Evolutionary conservation across 345 rosid genomes (phyloP).

Genomic region (Gossypium rotundifolium): DNA sequence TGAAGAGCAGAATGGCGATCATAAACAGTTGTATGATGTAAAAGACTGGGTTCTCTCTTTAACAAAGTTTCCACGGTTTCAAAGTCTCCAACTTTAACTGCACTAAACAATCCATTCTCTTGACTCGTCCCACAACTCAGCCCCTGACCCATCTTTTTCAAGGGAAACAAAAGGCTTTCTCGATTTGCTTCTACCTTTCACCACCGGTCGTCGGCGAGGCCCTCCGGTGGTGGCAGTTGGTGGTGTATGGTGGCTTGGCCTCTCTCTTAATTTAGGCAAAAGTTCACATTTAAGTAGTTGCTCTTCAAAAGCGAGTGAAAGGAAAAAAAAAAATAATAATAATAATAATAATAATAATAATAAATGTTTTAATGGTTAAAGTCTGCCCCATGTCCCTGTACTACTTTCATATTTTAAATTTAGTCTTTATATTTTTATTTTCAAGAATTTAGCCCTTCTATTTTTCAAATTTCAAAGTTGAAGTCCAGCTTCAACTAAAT

Average conservation of each 20-base stretch:
- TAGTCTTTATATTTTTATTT: neutral
- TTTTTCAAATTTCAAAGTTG: too few species aligned
- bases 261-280: conserved; percentile 17
- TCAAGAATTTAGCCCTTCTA: neutral
- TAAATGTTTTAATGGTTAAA: too few species aligned
- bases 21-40: conserved; percentile 51
- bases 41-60: conserved; percentile 46
- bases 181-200: conserved; percentile 10
- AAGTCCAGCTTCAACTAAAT: too few species aligned
- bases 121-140: conserved; percentile 66
- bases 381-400: too few species aligned
- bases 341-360: neutral
- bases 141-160: conserved; percentile 78
- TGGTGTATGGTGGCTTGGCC: conserved; percentile 11
- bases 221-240: conserved; percentile 28
- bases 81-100: conserved; percentile 72
- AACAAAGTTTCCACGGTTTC: conserved; percentile 43
- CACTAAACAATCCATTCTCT: conserved; percentile 62
- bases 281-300: conserved; percentile 35
- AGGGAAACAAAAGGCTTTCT: neutral
- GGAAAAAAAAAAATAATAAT: neutral
- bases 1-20: conserved; percentile 89
- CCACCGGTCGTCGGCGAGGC: conserved; percentile 45
- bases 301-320: neutral
- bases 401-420: neutral